Conservation (phyloP, 768 basidiomycete species). For the Boletus sp. region DNA sequence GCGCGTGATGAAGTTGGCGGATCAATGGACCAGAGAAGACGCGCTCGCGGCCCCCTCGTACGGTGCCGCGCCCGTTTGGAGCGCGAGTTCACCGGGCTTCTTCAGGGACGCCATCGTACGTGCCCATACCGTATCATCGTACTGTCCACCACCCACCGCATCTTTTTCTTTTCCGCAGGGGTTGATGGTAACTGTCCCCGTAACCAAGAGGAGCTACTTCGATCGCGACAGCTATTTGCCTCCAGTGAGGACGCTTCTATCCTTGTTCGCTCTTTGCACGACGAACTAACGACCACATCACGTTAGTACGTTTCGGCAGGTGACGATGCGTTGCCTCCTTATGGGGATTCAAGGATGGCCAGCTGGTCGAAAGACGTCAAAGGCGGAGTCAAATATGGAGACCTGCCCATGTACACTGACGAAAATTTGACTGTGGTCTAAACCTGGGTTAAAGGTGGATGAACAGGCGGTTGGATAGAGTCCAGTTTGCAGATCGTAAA, state of each 20-base stretch:
- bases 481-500: background rate
- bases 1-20: slow-evolving; percentile 37
- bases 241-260: slow-evolving; percentile 30
- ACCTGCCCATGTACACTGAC: slow-evolving; percentile 44
- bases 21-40: slow-evolving; percentile 43
- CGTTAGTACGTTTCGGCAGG: slow-evolving; percentile 41
- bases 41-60: slow-evolving; percentile 23
- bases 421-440: slow-evolving; percentile 26
- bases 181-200: slow-evolving; percentile 40
- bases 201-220: slow-evolving; percentile 32
- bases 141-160: background rate
- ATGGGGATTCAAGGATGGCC: slow-evolving; percentile 25
- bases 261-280: background rate
- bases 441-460: background rate
- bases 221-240: slow-evolving; percentile 44
- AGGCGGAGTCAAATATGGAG: slow-evolving; percentile 34
- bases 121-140: slow-evolving; percentile 1
- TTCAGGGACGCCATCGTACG: slow-evolving; percentile 38
- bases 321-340: slow-evolving; percentile 34
- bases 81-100: slow-evolving; percentile 40
- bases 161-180: slow-evolving; percentile 27
- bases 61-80: slow-evolving; percentile 39
- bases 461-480: slow-evolving; percentile 1
- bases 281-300: background rate
- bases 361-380: slow-evolving; percentile 27